Percentiles rank a stretch among this genome's conserved stretches.
These are phyloP conservation scores for Exophiala spinifera DNA, from an alignment of 2,329 filamentous ascomycete genomes.

Conservation along the genomic window DNA sequence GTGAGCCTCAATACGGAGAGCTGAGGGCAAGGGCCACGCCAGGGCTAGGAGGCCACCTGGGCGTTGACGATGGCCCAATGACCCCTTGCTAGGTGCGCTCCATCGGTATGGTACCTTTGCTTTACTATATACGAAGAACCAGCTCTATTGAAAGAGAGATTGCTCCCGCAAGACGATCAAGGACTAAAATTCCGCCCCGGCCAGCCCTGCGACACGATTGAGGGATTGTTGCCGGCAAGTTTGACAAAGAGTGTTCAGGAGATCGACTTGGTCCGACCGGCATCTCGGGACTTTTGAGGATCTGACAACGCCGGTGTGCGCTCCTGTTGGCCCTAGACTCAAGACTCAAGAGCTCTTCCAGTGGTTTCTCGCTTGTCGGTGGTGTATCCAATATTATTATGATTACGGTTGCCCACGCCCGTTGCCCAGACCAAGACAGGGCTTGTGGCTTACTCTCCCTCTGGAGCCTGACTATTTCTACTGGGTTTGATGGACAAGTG, in stretches of 20 bases:
- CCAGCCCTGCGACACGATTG: slow-evolving; percentile 4
- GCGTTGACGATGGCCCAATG: not conserved
- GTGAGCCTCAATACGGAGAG: too few relatives aligned
- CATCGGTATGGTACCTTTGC: too few relatives aligned
- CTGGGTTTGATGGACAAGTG: not conserved
- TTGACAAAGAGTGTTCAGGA: not conserved
- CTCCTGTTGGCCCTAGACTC: slow-evolving; percentile 21
- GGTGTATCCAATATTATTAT: slow-evolving; percentile 16
- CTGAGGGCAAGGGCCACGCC: too few relatives aligned
- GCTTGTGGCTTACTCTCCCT: not conserved
- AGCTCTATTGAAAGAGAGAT: too few relatives aligned
- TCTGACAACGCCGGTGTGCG: slow-evolving; percentile 9
- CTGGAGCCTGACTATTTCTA: not conserved
- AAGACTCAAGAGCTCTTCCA: slow-evolving; percentile 1
- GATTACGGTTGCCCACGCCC: slow-evolving; percentile 12
- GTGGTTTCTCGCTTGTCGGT: slow-evolving; percentile 26
- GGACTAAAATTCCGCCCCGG: too few relatives aligned
- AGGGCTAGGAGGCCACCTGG: too few relatives aligned
- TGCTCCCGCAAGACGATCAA: too few relatives aligned
- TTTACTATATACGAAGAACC: too few relatives aligned
- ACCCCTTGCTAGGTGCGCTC: too few relatives aligned
- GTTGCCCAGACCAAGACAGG: not conserved
- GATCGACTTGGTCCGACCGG: slow-evolving; percentile 24
- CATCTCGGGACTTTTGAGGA: slow-evolving; percentile 25
- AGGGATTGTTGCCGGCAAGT: not conserved